Percentiles rank a stretch among this genome's conserved stretches.
Conservation (phyloP, 495 filamentous ascomycete species). For the Cercophora newfieldiana region DNA sequence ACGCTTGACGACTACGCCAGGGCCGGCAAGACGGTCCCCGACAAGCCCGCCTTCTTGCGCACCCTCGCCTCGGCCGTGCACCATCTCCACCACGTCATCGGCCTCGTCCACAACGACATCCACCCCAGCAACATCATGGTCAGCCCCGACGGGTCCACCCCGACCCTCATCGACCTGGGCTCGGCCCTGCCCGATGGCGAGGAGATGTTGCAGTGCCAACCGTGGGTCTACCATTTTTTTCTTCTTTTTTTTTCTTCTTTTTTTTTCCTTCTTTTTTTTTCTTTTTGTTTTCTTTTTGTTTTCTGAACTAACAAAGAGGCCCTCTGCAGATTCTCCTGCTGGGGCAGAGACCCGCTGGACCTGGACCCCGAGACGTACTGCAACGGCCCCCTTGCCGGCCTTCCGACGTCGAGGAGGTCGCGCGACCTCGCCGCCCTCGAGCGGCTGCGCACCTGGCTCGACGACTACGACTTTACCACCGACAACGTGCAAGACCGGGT, state of each 20-base stretch:
- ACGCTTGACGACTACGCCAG: neutral
- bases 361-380: neutral
- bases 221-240: neutral
- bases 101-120: constrained; percentile 2
- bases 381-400: neutral
- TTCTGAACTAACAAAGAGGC: neutral
- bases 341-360: neutral
- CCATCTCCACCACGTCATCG: constrained; percentile 1
- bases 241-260: too few species aligned
- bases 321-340: neutral
- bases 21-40: neutral
- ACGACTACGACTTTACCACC: neutral
- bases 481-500: neutral
- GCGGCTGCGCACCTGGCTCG: neutral
- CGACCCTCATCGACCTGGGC: neutral
- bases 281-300: too few species aligned
- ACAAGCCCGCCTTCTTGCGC: neutral
- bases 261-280: neutral
- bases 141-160: neutral
- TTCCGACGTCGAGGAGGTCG: neutral
- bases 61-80: neutral
- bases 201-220: neutral
- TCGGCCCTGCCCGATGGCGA: neutral
- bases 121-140: neutral
- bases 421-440: neutral